Conservation (phyloP, 2,329 filamentous ascomycete species). For the Elsinoe australis region DNA sequence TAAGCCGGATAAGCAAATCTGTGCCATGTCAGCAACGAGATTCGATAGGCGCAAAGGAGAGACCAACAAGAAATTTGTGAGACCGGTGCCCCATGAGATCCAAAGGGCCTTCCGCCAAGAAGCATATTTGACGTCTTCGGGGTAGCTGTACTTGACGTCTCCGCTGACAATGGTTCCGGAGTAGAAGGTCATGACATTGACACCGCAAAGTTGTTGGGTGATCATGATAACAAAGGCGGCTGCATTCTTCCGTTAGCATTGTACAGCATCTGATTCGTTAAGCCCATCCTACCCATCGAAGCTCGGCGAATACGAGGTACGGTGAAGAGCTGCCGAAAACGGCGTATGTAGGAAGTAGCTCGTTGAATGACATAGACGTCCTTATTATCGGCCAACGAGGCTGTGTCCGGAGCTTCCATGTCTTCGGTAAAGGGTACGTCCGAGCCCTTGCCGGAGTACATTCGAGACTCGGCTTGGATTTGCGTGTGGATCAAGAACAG, state of each 20-base stretch:
- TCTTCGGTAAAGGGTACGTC: background rate
- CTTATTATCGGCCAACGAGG: background rate
- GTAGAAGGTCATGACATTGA: conserved; percentile 26
- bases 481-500: conserved; percentile 27
- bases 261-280: background rate
- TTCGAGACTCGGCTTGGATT: conserved; percentile 23
- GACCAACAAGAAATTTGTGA: conserved; percentile 23
- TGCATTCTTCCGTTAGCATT: background rate
- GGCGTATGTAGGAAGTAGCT: conserved; percentile 21
- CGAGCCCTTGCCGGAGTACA: background rate
- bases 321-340: conserved; percentile 26
- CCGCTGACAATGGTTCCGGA: conserved; percentile 25
- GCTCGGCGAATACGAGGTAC: conserved; percentile 25
- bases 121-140: conserved; percentile 15
- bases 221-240: conserved; percentile 15
- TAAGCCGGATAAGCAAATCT: conserved; percentile 52
- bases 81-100: conserved; percentile 27
- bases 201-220: conserved; percentile 12
- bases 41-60: background rate
- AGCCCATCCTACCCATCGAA: conserved; percentile 16
- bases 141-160: conserved; percentile 9
- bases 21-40: background rate
- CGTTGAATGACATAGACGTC: conserved; percentile 9
- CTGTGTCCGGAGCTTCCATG: conserved; percentile 3
- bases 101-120: conserved; percentile 22